Conservation (phyloP, 192 early-diverging fungal genomes). For the Spinellus fusiger region DNA sequence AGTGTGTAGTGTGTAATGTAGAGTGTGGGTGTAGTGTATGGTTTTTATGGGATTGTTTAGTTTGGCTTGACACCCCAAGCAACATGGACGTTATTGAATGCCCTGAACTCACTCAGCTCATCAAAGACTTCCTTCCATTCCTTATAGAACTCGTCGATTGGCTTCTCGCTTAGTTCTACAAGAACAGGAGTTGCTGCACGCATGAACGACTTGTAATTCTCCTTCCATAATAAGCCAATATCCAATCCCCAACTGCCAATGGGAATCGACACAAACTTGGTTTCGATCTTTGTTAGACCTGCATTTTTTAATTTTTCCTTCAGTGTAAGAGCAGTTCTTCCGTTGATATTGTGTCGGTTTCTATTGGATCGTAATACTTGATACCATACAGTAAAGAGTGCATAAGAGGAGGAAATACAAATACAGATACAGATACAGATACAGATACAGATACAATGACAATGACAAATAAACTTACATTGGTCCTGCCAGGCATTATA, state of each 20-base stretch:
- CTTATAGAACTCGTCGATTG: too few relatives aligned
- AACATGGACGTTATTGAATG: background rate
- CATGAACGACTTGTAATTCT: conserved; percentile 8
- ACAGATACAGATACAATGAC: background rate
- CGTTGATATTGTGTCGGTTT: background rate
- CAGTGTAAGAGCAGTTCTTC: background rate
- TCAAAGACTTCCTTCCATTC: background rate
- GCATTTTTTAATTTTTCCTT: background rate
- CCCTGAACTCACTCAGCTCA: background rate
- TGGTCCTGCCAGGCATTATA: conserved; percentile 4
- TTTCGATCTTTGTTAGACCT: conserved; percentile 6
- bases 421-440: background rate
- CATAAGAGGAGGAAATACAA: background rate
- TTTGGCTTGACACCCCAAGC: background rate
- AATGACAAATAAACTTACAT: background rate
- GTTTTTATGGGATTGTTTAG: too few relatives aligned
- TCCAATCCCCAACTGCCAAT: conserved; percentile 21
- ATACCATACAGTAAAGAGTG: background rate
- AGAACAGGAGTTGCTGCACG: background rate
- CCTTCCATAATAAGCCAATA: conserved; percentile 15
- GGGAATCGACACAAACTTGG: conserved; percentile 8
- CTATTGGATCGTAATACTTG: background rate
- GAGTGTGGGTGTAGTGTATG: too few relatives aligned
- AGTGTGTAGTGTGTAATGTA: too few relatives aligned
- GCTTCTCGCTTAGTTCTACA: background rate